Evolutionary conservation across 371 early-diverging fungal genomes (phyloP).

Genomic region (Lichtheimia hyalospora): DNA sequence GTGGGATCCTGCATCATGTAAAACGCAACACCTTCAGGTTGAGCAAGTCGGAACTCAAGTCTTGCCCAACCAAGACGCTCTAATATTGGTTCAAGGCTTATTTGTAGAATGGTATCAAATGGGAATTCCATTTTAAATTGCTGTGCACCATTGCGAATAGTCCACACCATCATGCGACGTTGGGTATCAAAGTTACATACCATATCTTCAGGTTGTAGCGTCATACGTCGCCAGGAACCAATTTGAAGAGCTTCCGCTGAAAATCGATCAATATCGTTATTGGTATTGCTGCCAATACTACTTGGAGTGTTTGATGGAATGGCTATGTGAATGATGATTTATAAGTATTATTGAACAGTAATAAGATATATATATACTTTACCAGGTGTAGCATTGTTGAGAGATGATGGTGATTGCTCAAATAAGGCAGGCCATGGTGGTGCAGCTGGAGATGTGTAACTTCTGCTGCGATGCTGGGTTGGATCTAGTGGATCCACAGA

Average conservation of each 20-base stretch:
- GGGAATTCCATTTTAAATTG: slow-evolving; percentile 74
- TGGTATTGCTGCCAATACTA: too few species aligned
- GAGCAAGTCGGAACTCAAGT: slow-evolving; percentile 20
- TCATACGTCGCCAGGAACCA: slow-evolving; percentile 78
- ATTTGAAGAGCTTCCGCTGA: slow-evolving; percentile 65
- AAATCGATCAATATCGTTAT: slow-evolving; percentile 12
- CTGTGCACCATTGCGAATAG: slow-evolving; percentile 62
- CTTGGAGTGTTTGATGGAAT: too few species aligned
- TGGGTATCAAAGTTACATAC: slow-evolving; percentile 56
- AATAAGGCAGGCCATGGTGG: neutral
- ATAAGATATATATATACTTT: too few species aligned
- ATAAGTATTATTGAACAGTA: too few species aligned
- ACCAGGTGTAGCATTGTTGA: too few species aligned
- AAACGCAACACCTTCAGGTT: slow-evolving; percentile 43
- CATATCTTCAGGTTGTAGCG: slow-evolving; percentile 51
- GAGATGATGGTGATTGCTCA: too few species aligned
- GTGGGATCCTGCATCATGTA: slow-evolving; percentile 48
- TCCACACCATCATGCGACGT: slow-evolving; percentile 60
- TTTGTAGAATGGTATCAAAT: slow-evolving; percentile 47
- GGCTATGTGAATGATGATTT: too few species aligned
- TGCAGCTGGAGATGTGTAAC: slow-evolving; percentile 19
- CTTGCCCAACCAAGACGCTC: slow-evolving; percentile 35
- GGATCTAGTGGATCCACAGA: neutral
- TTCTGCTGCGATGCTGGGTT: slow-evolving; percentile 15
- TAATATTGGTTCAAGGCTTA: slow-evolving; percentile 40